These are phyloP conservation scores for Ophiocytium majus DNA, from an alignment of 352 stramenopile genomes.

Conservation along the genomic window DNA sequence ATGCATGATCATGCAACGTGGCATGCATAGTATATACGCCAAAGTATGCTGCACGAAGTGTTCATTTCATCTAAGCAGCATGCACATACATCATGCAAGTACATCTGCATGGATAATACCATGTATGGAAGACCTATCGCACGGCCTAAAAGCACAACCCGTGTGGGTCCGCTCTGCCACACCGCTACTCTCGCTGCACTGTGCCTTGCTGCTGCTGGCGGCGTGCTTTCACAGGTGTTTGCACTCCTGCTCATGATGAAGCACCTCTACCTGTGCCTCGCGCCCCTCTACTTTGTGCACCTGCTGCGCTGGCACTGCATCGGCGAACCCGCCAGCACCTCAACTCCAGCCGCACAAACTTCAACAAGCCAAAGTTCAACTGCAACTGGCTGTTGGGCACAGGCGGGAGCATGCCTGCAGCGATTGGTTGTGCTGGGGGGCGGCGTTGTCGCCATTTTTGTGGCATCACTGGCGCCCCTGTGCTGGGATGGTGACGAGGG, in stretches of 20 bases:
- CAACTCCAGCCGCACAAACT: too few relatives aligned
- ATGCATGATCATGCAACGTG: too few relatives aligned
- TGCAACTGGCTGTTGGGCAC: too few relatives aligned
- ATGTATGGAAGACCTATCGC: neutral
- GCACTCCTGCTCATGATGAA: conserved; percentile 90
- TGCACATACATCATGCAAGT: conserved; percentile 64
- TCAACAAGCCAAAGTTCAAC: too few relatives aligned
- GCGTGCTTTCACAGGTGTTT: conserved; percentile 70
- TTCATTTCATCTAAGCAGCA: neutral
- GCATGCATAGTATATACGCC: too few relatives aligned
- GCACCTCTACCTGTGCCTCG: conserved; percentile 93
- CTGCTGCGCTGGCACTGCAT: conserved; percentile 80
- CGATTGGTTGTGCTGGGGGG: conserved; percentile 74
- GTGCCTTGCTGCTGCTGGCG: neutral
- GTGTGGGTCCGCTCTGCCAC: too few relatives aligned
- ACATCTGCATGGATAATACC: conserved; percentile 82
- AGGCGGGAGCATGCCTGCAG: too few relatives aligned
- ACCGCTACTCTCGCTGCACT: neutral
- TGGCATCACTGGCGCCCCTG: conserved; percentile 70
- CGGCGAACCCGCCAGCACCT: neutral
- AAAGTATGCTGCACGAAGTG: too few relatives aligned
- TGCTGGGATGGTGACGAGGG: neutral
- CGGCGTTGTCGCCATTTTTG: conserved; percentile 76
- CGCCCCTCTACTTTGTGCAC: conserved; percentile 92
- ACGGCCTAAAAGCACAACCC: too few relatives aligned